phyloP scores from a whole-genome alignment of 83 land plant genomes.

The Thuja plicata region DNA sequence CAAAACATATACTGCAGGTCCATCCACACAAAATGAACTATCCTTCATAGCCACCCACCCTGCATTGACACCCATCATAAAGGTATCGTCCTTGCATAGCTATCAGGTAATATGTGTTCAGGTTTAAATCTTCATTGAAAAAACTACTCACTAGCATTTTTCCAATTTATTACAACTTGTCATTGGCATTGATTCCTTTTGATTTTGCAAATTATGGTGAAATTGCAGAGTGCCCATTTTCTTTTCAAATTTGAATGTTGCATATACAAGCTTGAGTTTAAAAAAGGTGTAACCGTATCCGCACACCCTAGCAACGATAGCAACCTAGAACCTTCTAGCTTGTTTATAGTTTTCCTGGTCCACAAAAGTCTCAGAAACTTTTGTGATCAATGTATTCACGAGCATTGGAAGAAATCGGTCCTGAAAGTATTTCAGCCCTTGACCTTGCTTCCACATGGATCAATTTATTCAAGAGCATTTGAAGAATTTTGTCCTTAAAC shows the following conservation, averaged over 20 bases:
- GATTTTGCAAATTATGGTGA: background rate
- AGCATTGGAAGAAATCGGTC: background rate
- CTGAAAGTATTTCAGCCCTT: background rate
- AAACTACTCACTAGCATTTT: background rate
- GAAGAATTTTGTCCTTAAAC: no score
- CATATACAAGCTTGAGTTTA: no score
- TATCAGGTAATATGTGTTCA: background rate
- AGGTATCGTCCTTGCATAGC: background rate
- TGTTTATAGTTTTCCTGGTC: background rate
- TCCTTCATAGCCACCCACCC: background rate
- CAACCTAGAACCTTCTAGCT: background rate
- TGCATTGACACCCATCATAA: background rate
- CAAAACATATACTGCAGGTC: background rate
- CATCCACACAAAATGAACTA: background rate
- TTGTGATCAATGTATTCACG: background rate
- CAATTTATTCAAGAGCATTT: no score
- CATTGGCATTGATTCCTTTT: background rate
- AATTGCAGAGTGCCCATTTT: background rate
- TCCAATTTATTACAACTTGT: background rate
- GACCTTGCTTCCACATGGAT: background rate
- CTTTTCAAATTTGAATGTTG: background rate
- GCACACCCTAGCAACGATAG: background rate
- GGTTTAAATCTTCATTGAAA: background rate
- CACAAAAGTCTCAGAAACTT: background rate
- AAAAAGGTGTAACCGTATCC: background rate